Evolutionary conservation across 495 filamentous ascomycete species (phyloP).

Genomic region (Astrothelium macrocarpum): DNA sequence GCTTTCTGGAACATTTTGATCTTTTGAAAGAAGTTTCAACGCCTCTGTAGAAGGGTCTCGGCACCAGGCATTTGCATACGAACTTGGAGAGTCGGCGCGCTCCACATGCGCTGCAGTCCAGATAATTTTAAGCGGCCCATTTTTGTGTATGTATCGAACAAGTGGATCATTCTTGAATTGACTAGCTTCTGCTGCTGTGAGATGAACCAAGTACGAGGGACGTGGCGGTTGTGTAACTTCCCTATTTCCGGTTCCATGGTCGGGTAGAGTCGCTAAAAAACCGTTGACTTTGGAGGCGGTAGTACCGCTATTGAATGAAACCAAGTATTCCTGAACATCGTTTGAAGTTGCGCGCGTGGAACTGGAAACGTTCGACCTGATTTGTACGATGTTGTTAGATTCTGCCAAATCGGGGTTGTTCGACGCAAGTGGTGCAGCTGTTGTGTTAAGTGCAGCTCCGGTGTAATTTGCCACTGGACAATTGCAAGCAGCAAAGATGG

Average conservation of each 20-base stretch:
- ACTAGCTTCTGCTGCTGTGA: not conserved
- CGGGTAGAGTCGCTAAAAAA: not conserved
- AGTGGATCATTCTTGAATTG: not conserved
- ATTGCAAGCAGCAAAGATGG: too few species aligned
- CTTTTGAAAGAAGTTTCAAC: not conserved
- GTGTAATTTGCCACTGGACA: too few species aligned
- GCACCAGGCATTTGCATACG: not conserved
- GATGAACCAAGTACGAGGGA: not conserved
- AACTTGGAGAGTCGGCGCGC: not conserved
- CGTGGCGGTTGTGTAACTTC: not conserved
- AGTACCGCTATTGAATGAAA: not conserved
- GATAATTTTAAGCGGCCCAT: not conserved
- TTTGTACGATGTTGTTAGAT: not conserved
- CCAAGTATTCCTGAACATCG: not conserved
- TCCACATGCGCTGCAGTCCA: not conserved
- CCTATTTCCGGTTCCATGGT: not conserved
- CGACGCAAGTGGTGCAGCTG: not conserved
- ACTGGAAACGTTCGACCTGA: too few species aligned
- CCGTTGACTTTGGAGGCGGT: not conserved
- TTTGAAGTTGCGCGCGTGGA: too few species aligned
- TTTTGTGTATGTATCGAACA: not conserved
- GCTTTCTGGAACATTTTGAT: not conserved
- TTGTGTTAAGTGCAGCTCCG: too few species aligned
- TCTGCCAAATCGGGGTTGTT: not conserved
- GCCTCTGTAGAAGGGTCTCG: not conserved